Base-by-base conservation (phyloP, 768 basidiomycete species). In the Suillus fuscotomentosus region DNA sequence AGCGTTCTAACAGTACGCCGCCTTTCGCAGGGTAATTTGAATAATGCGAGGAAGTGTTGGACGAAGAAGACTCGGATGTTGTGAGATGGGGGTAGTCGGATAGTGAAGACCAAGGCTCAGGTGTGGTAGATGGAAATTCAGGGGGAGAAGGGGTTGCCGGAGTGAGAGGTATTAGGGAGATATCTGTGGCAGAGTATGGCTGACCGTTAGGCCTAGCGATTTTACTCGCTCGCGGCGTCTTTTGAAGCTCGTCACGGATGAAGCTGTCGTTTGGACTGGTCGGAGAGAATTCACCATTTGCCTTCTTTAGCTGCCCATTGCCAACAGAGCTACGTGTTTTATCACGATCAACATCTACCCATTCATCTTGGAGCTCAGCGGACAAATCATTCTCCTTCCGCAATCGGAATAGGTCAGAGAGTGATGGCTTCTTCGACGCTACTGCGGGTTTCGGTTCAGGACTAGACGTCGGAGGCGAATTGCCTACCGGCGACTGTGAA, bases 61-160 rank as follows among this genome's bases (percentile, higher is more conserved):
- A 91, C 15, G 86, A 86, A 20, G 90, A 90, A 5, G 90, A 90
- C 67, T 86, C 87, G 11, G 91, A 90, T 10, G 89, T 89, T 11
- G 90, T 88, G 27, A 81, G 83, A 62, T 83, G 82, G 47, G 88
- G 88, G 70, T 88, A 90, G 68, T 88, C 88, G 62, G 90, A 89
- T 57, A 90, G 71, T 5, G 90, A 90, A 17, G 91, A 92, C 61
- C 89, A 87, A 39, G 90, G 91, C 76, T 93, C 91, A 7, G 89
- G 89, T 15, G 92, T 92, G 11, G 86, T 79, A 13, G 90, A 84
- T 38, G 83, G 78, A 61, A 83, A 84, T 65, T 89, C 88, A 51
- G 85, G 83, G 54, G 81, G 78, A 27, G 84, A 81, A 22, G 81
- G 79, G 67, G 65, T 78, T 70, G 65, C 80, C 74, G 65, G 84